Evolutionary conservation across 225 moss, liverwort and hornwort genomes (phyloP), one percentile per base, ranked within the genome.

Genomic region (Antitrichia curtipendula): DNA sequence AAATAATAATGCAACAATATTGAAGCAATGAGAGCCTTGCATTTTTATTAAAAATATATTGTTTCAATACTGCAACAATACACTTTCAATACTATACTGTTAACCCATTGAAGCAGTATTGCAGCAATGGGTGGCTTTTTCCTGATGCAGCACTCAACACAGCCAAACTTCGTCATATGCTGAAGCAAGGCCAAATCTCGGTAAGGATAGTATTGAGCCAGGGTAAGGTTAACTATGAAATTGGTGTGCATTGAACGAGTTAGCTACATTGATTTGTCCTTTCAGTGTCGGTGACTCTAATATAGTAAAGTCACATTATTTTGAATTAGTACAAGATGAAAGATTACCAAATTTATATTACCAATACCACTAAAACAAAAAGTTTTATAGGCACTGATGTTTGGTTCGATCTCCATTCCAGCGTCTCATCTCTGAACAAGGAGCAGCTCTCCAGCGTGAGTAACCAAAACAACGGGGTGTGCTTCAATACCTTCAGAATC

Each of bases 391-490:
- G n/a, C n/a, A n/a, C n/a, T n/a, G n/a, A n/a, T 82, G 38, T 29
- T 60, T 65, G 60, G 47, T 45, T 52, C 16, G n/a, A 74, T 84
- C 49, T 74, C 56, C 43, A 68, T 69, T 68, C 79, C 88, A 91
- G 91, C 82, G 72, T 47, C 88, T 62, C 65, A 57, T 62, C 68
- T 80, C 78, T 62, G 87, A 92, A 82, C 79, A 82, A 81, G 80
- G 88, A 61, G 73, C 73, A 49, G 78, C 89, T 81, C 47, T 94
- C 74, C 85, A 84, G 68, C 86, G 80, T 54, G 72, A 86, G 83
- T 89, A 88, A 66, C 34, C 82, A 80, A 22, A 90, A 92, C 79
- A 89, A 88, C 16, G 90, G 90, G 90, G 95, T 94, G 91, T 87
- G 81, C 45, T 77, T 66, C 17, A 53, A 60, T 60, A 15, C 69